Conservation (phyloP, 2,329 filamentous ascomycete species). For the Myotisia sp. region DNA sequence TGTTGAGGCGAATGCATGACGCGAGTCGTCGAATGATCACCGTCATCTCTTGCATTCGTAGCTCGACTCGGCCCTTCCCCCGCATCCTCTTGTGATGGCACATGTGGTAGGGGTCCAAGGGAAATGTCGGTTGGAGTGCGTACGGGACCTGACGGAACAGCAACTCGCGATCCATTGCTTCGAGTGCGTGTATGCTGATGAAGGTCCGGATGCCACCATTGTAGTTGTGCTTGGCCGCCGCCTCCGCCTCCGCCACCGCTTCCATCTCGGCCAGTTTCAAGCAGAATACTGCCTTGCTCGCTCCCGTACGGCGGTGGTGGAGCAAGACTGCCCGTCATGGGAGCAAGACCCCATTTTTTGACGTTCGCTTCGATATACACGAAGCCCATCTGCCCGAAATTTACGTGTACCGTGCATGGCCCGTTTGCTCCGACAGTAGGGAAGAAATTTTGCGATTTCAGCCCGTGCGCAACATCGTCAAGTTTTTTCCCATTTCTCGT, state of each 20-base stretch:
- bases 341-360: conserved; percentile 97
- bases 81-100: conserved; percentile 51
- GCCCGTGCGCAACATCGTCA: conserved; percentile 81
- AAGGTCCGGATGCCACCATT: conserved; percentile 22
- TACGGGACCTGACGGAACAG: conserved; percentile 75
- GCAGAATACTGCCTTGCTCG: conserved; percentile 87
- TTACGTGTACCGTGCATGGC: conserved; percentile 83
- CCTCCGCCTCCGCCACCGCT: neutral
- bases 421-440: conserved; percentile 93
- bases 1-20: too few species aligned
- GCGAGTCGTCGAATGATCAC: conserved; percentile 12
- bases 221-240: neutral
- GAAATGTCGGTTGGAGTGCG: conserved; percentile 93
- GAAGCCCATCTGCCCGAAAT: conserved; percentile 94
- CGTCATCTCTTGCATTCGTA: conserved; percentile 15
- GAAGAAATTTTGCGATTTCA: conserved; percentile 95
- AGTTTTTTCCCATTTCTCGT: conserved; percentile 93
- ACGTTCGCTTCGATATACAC: conserved; percentile 99
- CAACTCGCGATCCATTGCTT: conserved; percentile 64
- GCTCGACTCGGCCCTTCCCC: conserved; percentile 54
- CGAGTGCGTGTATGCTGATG: conserved; percentile 45
- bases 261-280: conserved; percentile 58
- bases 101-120: conserved; percentile 66
- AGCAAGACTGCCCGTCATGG: conserved; percentile 86
- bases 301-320: conserved; percentile 93